Evolutionary conservation across 2,329 filamentous ascomycete species (phyloP), one percentile per base, ranked within the genome.

Genomic region (Hymenoscyphus infarciens): DNA sequence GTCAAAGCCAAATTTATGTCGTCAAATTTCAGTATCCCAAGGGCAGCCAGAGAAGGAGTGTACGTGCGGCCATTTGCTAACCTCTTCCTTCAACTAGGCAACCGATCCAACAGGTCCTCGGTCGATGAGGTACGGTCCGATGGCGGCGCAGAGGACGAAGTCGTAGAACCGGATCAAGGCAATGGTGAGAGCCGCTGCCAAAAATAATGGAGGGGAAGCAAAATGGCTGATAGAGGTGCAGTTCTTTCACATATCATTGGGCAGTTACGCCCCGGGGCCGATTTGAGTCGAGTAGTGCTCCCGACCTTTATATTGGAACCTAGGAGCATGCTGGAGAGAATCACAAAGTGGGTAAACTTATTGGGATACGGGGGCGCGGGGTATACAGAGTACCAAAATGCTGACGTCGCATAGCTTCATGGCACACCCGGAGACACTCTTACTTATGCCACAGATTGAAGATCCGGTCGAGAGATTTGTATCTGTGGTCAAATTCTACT

Each of bases 241-340:
- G 95, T 99, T 73, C 89, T 99, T 70, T 91, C 88, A 64, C 94
- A 98, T 78, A 96, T 99, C 78, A 98, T 99, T 74, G 96, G 93
- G 59, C 95, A 99, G 79, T 83, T 99, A 66, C 90, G 95, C 66
- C 95, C 95, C 13, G 95, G 95, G 68, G 95, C 95, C 72, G 95
- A 99, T 76, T 82, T 99, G 70, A 97, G 92, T 77, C 87, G 94
- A 71, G 93, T 99, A 66, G 94, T 95, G 39, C 82, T 99, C 62
- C 95, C 95, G 49, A 99, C 95, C 56, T 99, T 99, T 76, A 99
- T 99, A 73, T 86, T 99, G 70, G 95, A 99, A 77, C 95, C 95
- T 27, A 88, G 93, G 73, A 97, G 93, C 71, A 99, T 99, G 95
- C 81, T 99, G 71, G 95, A 99, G 79, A 87, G 95, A 71, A 99